Conservation (phyloP, 495 filamentous ascomycete species). For the Xylaria grammica region DNA sequence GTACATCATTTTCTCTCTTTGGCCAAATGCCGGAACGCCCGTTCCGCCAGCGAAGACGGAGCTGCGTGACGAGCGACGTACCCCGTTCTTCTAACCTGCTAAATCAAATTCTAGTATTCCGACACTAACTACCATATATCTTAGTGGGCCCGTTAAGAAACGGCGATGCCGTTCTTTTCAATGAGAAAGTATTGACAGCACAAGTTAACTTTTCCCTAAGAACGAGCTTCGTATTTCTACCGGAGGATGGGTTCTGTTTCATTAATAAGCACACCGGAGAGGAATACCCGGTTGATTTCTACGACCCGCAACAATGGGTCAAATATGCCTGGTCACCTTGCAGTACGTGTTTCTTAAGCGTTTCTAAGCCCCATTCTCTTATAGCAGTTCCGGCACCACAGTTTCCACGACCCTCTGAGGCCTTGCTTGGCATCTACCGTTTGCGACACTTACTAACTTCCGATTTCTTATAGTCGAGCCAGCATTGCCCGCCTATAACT, state of each 20-base stretch:
- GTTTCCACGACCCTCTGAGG: not conserved
- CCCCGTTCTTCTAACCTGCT: not conserved
- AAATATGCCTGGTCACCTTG: constrained; percentile 80
- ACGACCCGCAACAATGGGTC: constrained; percentile 78
- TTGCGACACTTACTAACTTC: not conserved
- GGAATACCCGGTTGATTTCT: constrained; percentile 85
- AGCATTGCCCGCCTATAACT: constrained; percentile 56
- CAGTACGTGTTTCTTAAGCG: constrained; percentile 12
- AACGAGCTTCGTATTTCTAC: constrained; percentile 83
- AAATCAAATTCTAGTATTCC: not conserved
- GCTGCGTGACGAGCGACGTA: not conserved
- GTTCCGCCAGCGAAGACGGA: not conserved
- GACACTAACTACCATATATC: constrained; percentile 13
- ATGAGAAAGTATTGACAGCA: constrained; percentile 87
- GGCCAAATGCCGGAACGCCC: not conserved
- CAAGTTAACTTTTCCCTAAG: constrained; percentile 95
- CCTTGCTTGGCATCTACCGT: not conserved
- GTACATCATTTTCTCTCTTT: not conserved
- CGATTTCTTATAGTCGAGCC: constrained; percentile 51
- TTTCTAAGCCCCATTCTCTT: not conserved
- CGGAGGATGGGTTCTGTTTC: constrained; percentile 88
- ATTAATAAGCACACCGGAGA: constrained; percentile 82
- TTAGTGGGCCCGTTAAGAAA: constrained; percentile 90
- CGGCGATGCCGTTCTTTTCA: constrained; percentile 88
- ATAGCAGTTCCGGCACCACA: not conserved